phyloP scores from a whole-genome alignment of 148 eudicot species.

The Rhododendron vialii region DNA sequence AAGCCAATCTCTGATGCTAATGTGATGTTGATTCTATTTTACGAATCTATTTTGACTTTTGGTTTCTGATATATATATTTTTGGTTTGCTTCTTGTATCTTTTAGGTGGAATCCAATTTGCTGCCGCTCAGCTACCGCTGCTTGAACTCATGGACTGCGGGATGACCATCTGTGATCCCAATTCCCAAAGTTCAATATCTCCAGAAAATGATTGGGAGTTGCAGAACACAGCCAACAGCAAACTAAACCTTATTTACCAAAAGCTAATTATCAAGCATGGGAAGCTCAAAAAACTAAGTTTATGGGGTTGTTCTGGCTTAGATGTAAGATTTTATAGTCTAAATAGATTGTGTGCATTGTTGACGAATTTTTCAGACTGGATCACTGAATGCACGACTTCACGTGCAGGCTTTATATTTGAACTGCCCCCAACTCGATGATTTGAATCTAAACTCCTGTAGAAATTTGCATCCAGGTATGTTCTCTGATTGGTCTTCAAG shows the following conservation, averaged over 20 bases:
- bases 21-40: neutral
- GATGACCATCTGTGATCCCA: constrained; percentile 67
- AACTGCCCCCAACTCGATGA: constrained; percentile 83
- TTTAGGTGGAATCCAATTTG: constrained; percentile 96
- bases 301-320: constrained; percentile 98
- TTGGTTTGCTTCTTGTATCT: neutral
- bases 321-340: constrained; percentile 59
- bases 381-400: constrained; percentile 8
- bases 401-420: constrained; percentile 71
- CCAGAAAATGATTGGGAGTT: constrained; percentile 31
- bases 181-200: constrained; percentile 19
- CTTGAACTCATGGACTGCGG: constrained; percentile 98
- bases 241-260: constrained; percentile 57
- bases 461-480: constrained; percentile 80
- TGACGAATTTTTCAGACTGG: neutral
- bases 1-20: neutral
- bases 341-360: neutral
- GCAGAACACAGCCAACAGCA: constrained; percentile 46
- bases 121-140: constrained; percentile 86
- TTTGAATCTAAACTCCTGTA: constrained; percentile 74
- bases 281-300: constrained; percentile 76
- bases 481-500: neutral
- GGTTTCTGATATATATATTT: neutral
- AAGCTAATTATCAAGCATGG: constrained; percentile 86
- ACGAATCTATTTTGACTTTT: neutral